Conservation (phyloP, 352 stramenopile species). For the Phytophthora citrophthora region DNA sequence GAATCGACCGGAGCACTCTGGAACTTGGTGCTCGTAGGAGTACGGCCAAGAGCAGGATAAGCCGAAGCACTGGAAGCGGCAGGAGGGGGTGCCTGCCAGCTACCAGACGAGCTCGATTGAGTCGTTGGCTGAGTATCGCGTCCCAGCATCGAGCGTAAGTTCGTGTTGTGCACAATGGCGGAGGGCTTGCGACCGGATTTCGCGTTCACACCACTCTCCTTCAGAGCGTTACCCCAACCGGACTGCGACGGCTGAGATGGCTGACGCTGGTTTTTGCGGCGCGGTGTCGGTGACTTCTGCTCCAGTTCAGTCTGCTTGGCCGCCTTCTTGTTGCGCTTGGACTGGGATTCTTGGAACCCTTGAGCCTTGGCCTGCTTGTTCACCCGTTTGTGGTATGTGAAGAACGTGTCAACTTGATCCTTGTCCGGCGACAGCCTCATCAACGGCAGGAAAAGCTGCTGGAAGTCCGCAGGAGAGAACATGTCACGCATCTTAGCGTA, state of each 20-base stretch:
- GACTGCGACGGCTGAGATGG: conserved; percentile 43
- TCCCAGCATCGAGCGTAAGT: conserved; percentile 49
- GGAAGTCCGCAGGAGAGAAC: conserved; percentile 71
- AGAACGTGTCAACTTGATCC: conserved; percentile 68
- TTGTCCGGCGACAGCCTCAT: conserved; percentile 78
- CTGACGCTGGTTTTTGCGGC: conserved; percentile 37
- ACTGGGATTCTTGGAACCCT: conserved; percentile 50
- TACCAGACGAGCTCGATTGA: conserved; percentile 59
- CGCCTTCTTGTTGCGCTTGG: conserved; percentile 55
- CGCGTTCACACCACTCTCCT: conserved; percentile 60
- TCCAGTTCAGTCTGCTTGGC: conserved; percentile 36
- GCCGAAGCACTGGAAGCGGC: conserved; percentile 20
- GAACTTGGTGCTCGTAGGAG: conserved; percentile 65
- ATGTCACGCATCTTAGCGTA: conserved; percentile 73
- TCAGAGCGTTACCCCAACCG: conserved; percentile 77
- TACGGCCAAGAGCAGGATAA: conserved; percentile 32
- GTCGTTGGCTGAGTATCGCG: conserved; percentile 45
- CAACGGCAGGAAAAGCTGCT: conserved; percentile 77
- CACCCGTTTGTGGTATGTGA: conserved; percentile 63
- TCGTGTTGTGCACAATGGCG: conserved; percentile 70
- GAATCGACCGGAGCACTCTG: conserved; percentile 59
- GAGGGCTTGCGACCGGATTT: conserved; percentile 32
- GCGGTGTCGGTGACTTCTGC: conserved; percentile 13
- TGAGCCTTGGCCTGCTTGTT: conserved; percentile 42
- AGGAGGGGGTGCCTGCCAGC: conserved; percentile 49